Base-by-base conservation (phyloP, 176 grass and related monocot genomes). In the Oryza nivara region DNA sequence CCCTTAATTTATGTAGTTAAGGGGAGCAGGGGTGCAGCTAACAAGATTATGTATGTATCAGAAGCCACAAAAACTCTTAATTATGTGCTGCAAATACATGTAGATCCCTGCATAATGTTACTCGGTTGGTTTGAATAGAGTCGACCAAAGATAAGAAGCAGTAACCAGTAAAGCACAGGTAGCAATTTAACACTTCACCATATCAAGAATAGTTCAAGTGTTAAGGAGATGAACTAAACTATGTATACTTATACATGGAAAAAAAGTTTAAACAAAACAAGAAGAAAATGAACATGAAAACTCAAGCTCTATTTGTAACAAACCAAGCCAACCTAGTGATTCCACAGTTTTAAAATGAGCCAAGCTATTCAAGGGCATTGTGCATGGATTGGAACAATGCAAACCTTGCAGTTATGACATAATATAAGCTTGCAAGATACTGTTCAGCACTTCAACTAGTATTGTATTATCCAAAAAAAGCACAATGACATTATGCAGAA, bases 401-500 rank as follows among this genome's bases (percentile, higher is more conserved):
- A 60, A 61, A 28, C 15, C 60, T 68, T 77, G 65, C 32, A 60
- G 67, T 77, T 16, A 77, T 5, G 34, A 0, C 52, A 17, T 13
- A 74, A 73, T 36, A 34, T 32, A 68, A 86, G 44, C 45, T 44
- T 30, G 46, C 11, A 26, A 15, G 70, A 63, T 73, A 25, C 44
- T 51, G 67, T 35, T 8, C 44, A 45, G 22, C 36, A 87, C 58
- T 61, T 74, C 63, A 68, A 43, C 61, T 68, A 74, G 74, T 20
- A 23, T 60, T 60, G 47, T 64, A 69, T 68, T 56, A 23, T 63
- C 20, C 58, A 25, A 38, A 61, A 61, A 41, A 81, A 51, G 23
- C 44, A 23, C 49, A 69, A 81, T 75, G 11, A 47, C 46, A 75
- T 25, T 67, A 34, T 45, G 47, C 36, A 76, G 78, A 36, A 76